Evolutionary conservation across 257 asterid species (phyloP), one percentile per base, ranked within the genome.

Genomic region (Rauvolfia tetraphylla): DNA sequence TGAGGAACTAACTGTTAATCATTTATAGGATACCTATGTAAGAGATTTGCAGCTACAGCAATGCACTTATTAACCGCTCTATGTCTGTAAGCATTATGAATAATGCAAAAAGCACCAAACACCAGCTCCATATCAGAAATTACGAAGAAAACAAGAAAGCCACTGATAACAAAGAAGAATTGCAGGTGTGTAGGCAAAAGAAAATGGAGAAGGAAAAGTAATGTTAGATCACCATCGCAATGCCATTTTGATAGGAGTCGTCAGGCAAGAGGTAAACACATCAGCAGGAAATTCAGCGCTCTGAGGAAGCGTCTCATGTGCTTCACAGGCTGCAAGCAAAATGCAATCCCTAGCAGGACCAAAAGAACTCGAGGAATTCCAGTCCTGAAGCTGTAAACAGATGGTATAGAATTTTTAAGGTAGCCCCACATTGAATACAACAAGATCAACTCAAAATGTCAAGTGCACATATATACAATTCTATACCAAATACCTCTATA

Each of bases 281-380:
- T 95, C 99, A 31, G 99, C 98, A 73, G 98, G 98, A 86, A 90
- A 93, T 67, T 93, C 98, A 76, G 89, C 96, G 88, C 97, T 95
- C 85, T 90, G 99, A 5, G 99, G 99, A 80, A 95, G 98, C 12
- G 96, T 90, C 87, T 95, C 97, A 17, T 83, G 87, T 72, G 86
- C 87, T 86, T 84, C 87, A 84, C 99, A 95, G 66, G 99, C 97
- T 22, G 97, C 99, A 76, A 95, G 96, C 90, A 95, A 86, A 81
- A 95, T 93, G 83, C 97, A 83, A 80, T 89, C 91, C 82, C 88
- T 85, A 46, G 79, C 58, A 48, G 84, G 38, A 70, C 80, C 88
- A 72, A 86, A 79, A 61, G 98, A 86, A 83, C 84, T 82, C 74
- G 99, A 89, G 69, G 90, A 75, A 83, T 81, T 78, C 87, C 74